A percentile compares a stretch with the other conserved stretches of the same genome.
Evolutionary conservation across 192 early-diverging fungal genomes (phyloP).

Genomic region (Coemansia sp.): DNA sequence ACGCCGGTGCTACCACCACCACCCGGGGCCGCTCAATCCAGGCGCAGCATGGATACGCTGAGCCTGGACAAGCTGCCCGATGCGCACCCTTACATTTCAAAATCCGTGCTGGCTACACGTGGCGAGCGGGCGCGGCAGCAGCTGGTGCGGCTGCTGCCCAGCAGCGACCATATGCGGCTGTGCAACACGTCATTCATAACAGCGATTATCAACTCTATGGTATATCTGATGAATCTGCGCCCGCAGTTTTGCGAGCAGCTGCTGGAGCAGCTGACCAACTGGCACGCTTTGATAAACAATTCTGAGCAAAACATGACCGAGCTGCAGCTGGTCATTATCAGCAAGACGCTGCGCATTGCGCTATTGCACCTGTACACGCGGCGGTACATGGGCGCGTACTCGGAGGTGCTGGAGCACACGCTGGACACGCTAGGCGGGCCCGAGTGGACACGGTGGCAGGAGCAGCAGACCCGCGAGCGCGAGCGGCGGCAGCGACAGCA

Average conservation of each 20-base stretch:
- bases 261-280: conserved; percentile 28
- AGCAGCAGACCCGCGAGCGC: conserved; percentile 21
- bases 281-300: conserved; percentile 42
- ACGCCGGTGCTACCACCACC: not conserved
- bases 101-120: conserved; percentile 18
- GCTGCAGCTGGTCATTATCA: conserved; percentile 31
- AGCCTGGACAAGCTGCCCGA: conserved; percentile 19
- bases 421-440: conserved; percentile 40
- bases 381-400: conserved; percentile 27
- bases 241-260: conserved; percentile 40
- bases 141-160: conserved; percentile 42
- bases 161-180: conserved; percentile 38
- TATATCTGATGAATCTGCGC: conserved; percentile 47
- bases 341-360: conserved; percentile 39
- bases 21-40: not conserved
- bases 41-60: not conserved
- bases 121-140: conserved; percentile 32
- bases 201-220: conserved; percentile 37
- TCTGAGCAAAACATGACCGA: conserved; percentile 40
- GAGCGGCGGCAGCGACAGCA: conserved; percentile 20
- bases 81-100: conserved; percentile 28
- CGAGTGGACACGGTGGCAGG: conserved; percentile 44
- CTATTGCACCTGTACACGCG: conserved; percentile 41
- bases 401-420: conserved; percentile 28
- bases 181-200: conserved; percentile 52